Percentiles rank a stretch among this genome's conserved stretches.
Evolutionary conservation across 305 asterid genomes (phyloP).

Genomic region (Lippia alba): DNA sequence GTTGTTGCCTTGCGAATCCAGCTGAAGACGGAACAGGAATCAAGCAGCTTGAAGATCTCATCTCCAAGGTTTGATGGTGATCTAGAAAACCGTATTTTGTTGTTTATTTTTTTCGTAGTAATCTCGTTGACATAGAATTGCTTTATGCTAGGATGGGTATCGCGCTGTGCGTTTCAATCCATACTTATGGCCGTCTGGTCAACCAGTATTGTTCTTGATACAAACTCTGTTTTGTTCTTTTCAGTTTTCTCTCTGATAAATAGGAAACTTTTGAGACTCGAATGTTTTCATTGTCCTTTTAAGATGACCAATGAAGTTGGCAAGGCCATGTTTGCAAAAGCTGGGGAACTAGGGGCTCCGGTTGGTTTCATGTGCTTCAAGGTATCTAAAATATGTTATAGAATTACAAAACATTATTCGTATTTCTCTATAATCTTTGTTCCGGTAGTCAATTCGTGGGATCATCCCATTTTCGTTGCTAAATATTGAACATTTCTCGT

Average conservation of each 20-base stretch:
- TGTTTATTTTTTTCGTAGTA: constrained; percentile 1
- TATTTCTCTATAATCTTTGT: neutral
- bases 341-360: constrained; percentile 87
- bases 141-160: constrained; percentile 73
- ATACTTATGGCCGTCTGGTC: constrained; percentile 90
- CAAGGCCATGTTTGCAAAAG: constrained; percentile 81
- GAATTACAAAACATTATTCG: neutral
- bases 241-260: too few relatives aligned
- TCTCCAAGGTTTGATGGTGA: constrained; percentile 56
- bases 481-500: too few relatives aligned
- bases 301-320: constrained; percentile 95
- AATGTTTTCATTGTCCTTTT: constrained; percentile 27
- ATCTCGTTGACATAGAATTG: constrained; percentile 27
- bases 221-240: neutral
- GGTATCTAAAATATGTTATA: constrained; percentile 43
- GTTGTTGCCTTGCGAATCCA: constrained; percentile 97
- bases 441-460: neutral
- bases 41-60: constrained; percentile 70
- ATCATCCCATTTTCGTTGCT: neutral
- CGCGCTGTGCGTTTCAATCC: constrained; percentile 95
- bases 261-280: neutral
- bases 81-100: constrained; percentile 2
- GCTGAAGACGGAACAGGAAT: constrained; percentile 80
- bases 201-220: constrained; percentile 53
- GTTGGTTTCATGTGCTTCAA: constrained; percentile 96